phyloP scores from a whole-genome alignment of 2,329 filamentous ascomycete genomes.

The Penicillium concentricum region DNA sequence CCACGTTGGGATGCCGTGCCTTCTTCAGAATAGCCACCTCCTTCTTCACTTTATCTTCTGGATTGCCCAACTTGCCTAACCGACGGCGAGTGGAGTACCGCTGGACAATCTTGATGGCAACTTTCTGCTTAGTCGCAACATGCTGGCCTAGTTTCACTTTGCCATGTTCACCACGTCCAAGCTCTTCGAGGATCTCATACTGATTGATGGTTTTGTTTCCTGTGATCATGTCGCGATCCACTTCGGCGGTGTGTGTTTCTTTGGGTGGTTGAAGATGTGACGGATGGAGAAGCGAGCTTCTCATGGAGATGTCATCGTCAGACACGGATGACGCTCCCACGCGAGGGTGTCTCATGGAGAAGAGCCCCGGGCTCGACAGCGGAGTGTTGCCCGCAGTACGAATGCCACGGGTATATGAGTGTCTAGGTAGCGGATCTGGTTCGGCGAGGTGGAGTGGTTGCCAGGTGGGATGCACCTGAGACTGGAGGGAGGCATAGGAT shows the following conservation, averaged over 20 bases:
- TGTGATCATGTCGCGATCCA: conserved; percentile 83
- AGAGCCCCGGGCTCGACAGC: conserved; percentile 48
- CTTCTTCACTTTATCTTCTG: conserved; percentile 75
- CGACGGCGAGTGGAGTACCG: conserved; percentile 90
- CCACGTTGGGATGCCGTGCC: conserved; percentile 94
- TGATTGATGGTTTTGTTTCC: conserved; percentile 97
- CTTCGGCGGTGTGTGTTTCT: conserved; percentile 86
- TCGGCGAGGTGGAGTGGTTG: conserved; percentile 41
- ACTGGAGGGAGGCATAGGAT: conserved; percentile 48
- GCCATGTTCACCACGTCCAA: conserved; percentile 92
- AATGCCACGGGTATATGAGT: conserved; percentile 28
- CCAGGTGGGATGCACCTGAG: conserved; percentile 43
- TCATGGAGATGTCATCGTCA: conserved; percentile 39
- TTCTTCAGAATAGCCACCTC: conserved; percentile 99
- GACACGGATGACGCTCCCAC: conserved; percentile 35
- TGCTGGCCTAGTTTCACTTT: conserved; percentile 95
- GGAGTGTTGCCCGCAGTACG: conserved; percentile 50
- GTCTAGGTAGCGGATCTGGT: conserved; percentile 23
- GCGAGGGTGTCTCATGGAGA: conserved; percentile 37
- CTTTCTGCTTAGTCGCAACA: conserved; percentile 69
- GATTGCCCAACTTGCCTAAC: conserved; percentile 71
- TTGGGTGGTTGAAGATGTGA: conserved; percentile 70
- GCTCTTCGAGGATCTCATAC: conserved; percentile 95
- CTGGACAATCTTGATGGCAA: conserved; percentile 98
- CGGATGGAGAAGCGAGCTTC: conserved; percentile 67